Evolutionary conservation across 2,329 filamentous ascomycete species (phyloP).

Genomic region (Helicocarpus griseus): DNA sequence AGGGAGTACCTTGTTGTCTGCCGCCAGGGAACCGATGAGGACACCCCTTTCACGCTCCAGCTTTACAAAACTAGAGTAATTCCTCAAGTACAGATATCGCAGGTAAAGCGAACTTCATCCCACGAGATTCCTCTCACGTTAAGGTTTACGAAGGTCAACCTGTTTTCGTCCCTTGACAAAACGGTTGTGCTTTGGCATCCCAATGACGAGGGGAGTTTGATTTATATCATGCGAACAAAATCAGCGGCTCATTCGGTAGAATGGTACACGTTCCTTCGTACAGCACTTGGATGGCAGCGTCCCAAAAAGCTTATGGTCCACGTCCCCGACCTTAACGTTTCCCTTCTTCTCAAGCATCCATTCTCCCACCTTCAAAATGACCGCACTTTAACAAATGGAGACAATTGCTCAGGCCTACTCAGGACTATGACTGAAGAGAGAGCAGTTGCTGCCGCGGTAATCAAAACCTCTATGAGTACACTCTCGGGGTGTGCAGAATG

Average conservation of each 20-base stretch:
- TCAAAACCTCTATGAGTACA: conserved; percentile 50
- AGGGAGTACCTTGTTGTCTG: conserved; percentile 55
- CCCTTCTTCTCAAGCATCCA: conserved; percentile 49
- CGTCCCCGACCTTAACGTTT: conserved; percentile 54
- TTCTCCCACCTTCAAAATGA: conserved; percentile 45
- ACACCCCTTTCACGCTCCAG: conserved; percentile 47
- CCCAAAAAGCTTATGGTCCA: conserved; percentile 49
- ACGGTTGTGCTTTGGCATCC: conserved; percentile 55
- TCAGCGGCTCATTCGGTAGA: conserved; percentile 54
- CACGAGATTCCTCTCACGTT: conserved; percentile 41
- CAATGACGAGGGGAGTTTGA: conserved; percentile 43
- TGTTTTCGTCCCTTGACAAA: conserved; percentile 59
- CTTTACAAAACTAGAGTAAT: conserved; percentile 56
- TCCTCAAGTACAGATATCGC: conserved; percentile 46
- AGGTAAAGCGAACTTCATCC: conserved; percentile 45
- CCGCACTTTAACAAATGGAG: conserved; percentile 26
- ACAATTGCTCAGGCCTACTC: conserved; percentile 20
- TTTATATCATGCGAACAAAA: conserved; percentile 53
- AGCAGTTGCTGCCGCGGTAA: conserved; percentile 46
- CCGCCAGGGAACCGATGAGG: conserved; percentile 45
- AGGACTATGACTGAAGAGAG: conserved; percentile 38
- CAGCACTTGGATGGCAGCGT: conserved; percentile 49
- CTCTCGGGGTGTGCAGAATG: conserved; percentile 49
- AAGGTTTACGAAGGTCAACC: conserved; percentile 44
- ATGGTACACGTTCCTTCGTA: conserved; percentile 58